Percentiles rank a stretch among this genome's conserved stretches.
Conservation (phyloP, 306 rosid species). For the Inga laurina region DNA sequence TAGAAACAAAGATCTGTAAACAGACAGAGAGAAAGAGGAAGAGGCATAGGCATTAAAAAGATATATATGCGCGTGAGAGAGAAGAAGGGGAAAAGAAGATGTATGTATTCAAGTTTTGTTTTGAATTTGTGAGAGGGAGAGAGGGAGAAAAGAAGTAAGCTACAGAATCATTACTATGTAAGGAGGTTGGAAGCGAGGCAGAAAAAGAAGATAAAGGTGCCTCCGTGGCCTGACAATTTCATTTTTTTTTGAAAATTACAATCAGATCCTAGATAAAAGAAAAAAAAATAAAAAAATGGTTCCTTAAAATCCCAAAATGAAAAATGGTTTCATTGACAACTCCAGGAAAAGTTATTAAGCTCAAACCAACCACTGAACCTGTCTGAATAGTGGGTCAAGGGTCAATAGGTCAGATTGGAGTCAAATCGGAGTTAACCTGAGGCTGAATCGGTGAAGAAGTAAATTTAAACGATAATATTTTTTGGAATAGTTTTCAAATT, state of each 20-base stretch:
- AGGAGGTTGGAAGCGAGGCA: constrained; percentile 64
- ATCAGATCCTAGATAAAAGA: too few species aligned
- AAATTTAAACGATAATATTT: too few species aligned
- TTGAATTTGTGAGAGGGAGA: constrained; percentile 15
- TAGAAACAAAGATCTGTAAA: constrained; percentile 63
- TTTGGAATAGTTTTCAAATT: too few species aligned
- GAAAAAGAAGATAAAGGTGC: constrained; percentile 70
- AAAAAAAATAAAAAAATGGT: too few species aligned
- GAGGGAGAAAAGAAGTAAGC: constrained; percentile 18
- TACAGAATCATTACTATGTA: constrained; percentile 65
- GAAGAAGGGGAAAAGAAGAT: neutral
- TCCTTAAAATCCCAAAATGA: too few species aligned
- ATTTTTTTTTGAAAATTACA: constrained; percentile 11
- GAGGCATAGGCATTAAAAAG: constrained; percentile 30
- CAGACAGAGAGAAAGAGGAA: constrained; percentile 50
- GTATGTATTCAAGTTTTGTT: constrained; percentile 31
- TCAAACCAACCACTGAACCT: too few species aligned
- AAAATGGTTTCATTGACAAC: too few species aligned
- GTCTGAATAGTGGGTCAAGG: too few species aligned
- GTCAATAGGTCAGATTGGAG: too few species aligned
- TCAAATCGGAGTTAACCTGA: too few species aligned
- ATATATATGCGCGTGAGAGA: neutral
- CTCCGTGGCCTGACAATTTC: constrained; percentile 47
- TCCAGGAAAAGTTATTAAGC: too few species aligned
- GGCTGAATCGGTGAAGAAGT: too few species aligned